Conservation (phyloP, 495 filamentous ascomycete genomes). For the Letharia lupina region DNA sequence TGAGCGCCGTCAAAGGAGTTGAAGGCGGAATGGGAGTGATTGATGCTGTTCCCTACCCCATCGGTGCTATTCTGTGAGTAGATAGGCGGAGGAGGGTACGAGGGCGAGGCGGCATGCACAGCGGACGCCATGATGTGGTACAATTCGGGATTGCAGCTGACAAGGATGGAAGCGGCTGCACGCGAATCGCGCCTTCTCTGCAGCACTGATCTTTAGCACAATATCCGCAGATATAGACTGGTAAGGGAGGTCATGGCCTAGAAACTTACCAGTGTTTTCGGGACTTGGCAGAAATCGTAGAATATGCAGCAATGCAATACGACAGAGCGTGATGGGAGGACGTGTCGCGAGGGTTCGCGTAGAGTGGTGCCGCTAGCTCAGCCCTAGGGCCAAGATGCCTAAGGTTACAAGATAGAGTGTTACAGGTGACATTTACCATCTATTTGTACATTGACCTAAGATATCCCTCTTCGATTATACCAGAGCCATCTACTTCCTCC, state of each 20-base stretch:
- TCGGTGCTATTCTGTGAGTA: slow-evolving; percentile 40
- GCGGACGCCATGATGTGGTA: slow-evolving; percentile 33
- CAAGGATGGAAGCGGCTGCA: slow-evolving; percentile 15
- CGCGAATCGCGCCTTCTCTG: slow-evolving; percentile 11
- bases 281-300: background rate
- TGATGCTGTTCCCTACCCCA: slow-evolving; percentile 35
- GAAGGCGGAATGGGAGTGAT: slow-evolving; percentile 38
- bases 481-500: background rate
- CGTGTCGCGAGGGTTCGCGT: slow-evolving; percentile 14
- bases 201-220: background rate
- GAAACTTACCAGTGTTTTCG: background rate
- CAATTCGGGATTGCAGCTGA: slow-evolving; percentile 17
- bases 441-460: no score
- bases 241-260: background rate
- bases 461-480: background rate
- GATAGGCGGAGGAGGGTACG: slow-evolving; percentile 35
- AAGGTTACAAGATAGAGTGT: background rate
- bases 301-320: slow-evolving; percentile 12
- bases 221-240: background rate
- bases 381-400: background rate
- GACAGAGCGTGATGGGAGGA: slow-evolving; percentile 13
- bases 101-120: slow-evolving; percentile 34
- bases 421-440: no score
- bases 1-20: slow-evolving; percentile 45
- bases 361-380: slow-evolving; percentile 3